Evolutionary conservation across 345 rosid species (phyloP).

Genomic region (Eucalyptus curtisii): DNA sequence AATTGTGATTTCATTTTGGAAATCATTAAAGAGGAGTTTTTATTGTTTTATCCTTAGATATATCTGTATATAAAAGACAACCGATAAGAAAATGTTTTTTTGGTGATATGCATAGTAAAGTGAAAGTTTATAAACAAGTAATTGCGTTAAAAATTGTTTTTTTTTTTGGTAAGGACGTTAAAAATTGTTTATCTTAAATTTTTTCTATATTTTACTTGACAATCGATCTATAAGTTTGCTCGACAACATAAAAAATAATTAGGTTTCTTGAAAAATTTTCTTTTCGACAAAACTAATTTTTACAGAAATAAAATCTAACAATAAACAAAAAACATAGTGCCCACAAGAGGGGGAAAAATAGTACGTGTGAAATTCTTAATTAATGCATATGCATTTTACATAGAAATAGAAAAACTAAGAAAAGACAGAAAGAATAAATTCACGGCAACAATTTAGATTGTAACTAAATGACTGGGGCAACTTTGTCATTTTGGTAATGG

Average conservation of each 20-base stretch:
- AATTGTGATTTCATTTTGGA: neutral
- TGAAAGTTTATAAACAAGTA: neutral
- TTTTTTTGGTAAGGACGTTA: too few species aligned
- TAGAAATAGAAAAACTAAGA: neutral
- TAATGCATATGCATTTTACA: too few species aligned
- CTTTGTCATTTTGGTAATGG: too few species aligned
- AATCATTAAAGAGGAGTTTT: neutral
- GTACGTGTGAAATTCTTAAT: neutral
- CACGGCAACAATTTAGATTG: neutral
- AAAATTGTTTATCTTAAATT: neutral
- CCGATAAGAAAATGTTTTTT: too few species aligned
- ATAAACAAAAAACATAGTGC: neutral
- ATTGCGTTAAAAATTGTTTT: fast-evolving
- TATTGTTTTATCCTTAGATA: too few species aligned
- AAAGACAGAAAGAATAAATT: too few species aligned
- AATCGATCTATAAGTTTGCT: neutral
- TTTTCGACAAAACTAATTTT: neutral
- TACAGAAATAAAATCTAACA: neutral
- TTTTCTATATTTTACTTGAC: neutral
- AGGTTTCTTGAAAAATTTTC: neutral
- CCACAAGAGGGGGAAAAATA: neutral
- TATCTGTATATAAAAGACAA: too few species aligned
- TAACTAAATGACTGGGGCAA: neutral
- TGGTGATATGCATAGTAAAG: neutral
- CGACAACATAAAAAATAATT: too few species aligned